These are phyloP conservation scores for Eutrema yunnanense DNA, from an alignment of 345 rosid species.

Conservation along the genomic window DNA sequence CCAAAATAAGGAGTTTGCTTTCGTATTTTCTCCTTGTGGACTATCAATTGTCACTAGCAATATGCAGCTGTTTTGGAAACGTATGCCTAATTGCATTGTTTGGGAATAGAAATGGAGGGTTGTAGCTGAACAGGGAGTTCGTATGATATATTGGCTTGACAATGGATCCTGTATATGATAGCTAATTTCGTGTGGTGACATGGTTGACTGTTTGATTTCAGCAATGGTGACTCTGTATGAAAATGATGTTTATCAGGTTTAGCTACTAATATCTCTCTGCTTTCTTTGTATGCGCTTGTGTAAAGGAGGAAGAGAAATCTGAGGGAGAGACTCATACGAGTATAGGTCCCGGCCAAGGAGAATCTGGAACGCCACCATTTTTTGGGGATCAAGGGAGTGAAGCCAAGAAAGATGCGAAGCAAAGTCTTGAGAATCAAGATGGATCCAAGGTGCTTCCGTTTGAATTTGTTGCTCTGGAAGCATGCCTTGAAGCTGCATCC, in stretches of 20 bases:
- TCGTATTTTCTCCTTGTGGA: not conserved
- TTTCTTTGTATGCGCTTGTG: not conserved
- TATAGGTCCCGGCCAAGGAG: conserved; percentile 22
- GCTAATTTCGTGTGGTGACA: not conserved
- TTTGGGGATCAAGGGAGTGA: conserved; percentile 35
- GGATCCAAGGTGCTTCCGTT: conserved; percentile 51
- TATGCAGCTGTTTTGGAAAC: not conserved
- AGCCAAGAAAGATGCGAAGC: conserved; percentile 47
- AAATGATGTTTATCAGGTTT: not conserved
- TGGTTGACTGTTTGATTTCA: not conserved
- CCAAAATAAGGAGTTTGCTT: not conserved
- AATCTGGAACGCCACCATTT: conserved; percentile 27
- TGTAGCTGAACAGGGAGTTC: not conserved
- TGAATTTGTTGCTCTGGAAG: conserved; percentile 71
- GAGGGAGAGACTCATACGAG: conserved; percentile 39
- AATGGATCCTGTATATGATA: not conserved
- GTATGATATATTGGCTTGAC: not conserved
- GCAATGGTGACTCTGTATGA: conserved; percentile 1
- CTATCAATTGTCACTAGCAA: not conserved
- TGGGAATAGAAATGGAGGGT: not conserved
- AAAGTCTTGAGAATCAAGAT: conserved; percentile 55
- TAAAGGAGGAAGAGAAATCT: conserved; percentile 50
- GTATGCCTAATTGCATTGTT: not conserved
- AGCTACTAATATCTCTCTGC: not conserved
- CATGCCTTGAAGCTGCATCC: conserved; percentile 74